Conservation (phyloP, 345 rosid species). For the Eucalyptus rudis region DNA sequence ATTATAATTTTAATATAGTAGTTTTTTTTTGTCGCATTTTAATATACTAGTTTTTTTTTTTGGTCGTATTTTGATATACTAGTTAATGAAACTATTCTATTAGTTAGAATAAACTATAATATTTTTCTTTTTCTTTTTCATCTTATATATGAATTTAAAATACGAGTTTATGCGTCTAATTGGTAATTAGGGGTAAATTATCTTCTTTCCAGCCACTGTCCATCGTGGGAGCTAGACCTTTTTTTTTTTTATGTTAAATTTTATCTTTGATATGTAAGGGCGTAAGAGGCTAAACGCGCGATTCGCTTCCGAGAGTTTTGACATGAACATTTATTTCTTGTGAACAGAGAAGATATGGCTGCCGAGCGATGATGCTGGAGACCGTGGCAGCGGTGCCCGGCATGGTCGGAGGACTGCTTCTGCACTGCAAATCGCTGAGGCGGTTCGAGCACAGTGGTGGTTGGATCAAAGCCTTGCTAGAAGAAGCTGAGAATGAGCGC, state of each 20-base stretch:
- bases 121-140: too few species aligned
- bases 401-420: slow-evolving; percentile 69
- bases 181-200: background rate
- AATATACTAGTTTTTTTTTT: too few species aligned
- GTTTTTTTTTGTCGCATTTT: too few species aligned
- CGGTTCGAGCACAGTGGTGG: slow-evolving; percentile 76
- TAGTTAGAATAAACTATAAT: too few species aligned
- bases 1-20: too few species aligned
- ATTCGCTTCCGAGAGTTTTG: background rate
- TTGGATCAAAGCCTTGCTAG: slow-evolving; percentile 66
- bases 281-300: background rate
- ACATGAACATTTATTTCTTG: background rate
- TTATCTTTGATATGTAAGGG: background rate
- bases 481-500: slow-evolving; percentile 84
- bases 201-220: background rate
- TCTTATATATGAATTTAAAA: background rate
- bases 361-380: slow-evolving; percentile 85
- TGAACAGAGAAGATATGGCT: slow-evolving; percentile 51
- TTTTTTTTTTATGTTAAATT: background rate
- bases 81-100: too few species aligned
- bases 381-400: slow-evolving; percentile 81
- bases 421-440: slow-evolving; percentile 64
- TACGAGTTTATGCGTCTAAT: background rate
- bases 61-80: too few species aligned
- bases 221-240: background rate